Conservation (phyloP, 208 protist genomes). For the Trypanosoma melophagium region DNA sequence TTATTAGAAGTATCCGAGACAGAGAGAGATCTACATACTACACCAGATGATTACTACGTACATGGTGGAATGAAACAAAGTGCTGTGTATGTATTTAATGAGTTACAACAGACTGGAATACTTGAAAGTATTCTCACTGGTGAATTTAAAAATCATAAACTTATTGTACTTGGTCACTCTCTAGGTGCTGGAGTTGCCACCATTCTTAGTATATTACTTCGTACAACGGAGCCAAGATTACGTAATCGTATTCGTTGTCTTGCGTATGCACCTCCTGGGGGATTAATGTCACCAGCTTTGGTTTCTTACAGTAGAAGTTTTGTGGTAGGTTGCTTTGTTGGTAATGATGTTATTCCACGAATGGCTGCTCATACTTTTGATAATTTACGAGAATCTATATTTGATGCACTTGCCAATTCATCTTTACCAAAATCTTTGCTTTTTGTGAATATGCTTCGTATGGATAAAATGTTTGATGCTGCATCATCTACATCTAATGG, state of each 20-base stretch:
- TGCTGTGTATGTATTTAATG: constrained; percentile 57
- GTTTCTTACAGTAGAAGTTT: constrained; percentile 68
- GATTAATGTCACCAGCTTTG: constrained; percentile 63
- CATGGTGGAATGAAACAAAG: constrained; percentile 78
- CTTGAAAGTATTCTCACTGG: constrained; percentile 47
- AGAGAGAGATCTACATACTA: constrained; percentile 1
- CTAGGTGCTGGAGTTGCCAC: constrained; percentile 80
- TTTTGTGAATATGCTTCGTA: constrained; percentile 53
- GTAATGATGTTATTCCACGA: constrained; percentile 83
- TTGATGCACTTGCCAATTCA: constrained; percentile 65
- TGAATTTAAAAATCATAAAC: constrained; percentile 32
- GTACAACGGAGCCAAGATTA: constrained; percentile 41
- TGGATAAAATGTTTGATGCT: constrained; percentile 21
- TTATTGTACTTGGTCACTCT: constrained; percentile 86
- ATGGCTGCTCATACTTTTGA: constrained; percentile 80
- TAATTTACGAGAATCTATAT: constrained; percentile 66
- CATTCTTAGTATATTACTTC: constrained; percentile 68
- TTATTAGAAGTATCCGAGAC: constrained; percentile 27
- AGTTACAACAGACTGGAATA: constrained; percentile 61
- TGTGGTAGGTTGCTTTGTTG: constrained; percentile 61
- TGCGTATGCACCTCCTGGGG: constrained; percentile 82
- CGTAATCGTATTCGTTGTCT: constrained; percentile 65
- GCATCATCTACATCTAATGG: constrained; percentile 30
- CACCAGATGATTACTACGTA: constrained; percentile 63
- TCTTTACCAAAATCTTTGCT: constrained; percentile 61